Conservation (phyloP, 139 green algal species). For the Coccomyxa sp. region DNA sequence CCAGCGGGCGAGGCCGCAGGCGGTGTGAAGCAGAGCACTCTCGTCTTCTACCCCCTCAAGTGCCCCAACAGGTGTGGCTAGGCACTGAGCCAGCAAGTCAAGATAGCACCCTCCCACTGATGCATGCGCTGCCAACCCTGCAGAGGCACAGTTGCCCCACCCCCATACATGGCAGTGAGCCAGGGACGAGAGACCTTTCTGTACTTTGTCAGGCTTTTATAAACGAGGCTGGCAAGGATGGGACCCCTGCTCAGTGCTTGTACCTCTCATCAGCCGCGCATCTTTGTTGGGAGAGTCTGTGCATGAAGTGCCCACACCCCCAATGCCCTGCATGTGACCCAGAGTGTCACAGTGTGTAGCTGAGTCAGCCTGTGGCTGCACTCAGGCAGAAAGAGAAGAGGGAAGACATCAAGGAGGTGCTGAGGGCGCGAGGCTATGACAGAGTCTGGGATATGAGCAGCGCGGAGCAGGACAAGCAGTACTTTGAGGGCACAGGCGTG, state of each 20-base stretch:
- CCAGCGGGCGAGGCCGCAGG: constrained; percentile 38
- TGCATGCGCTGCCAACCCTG: too few relatives aligned
- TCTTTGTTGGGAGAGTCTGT: neutral
- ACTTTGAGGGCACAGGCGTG: constrained; percentile 87
- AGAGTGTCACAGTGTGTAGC: neutral
- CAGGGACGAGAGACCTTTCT: too few relatives aligned
- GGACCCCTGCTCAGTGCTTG: neutral
- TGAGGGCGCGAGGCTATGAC: constrained; percentile 48
- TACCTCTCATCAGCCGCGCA: neutral
- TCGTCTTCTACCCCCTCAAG: constrained; percentile 95
- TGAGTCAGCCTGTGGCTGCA: neutral
- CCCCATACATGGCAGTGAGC: neutral
- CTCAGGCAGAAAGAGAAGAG: constrained; percentile 51
- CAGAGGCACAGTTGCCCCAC: too few relatives aligned
- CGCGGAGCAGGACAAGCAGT: constrained; percentile 44
- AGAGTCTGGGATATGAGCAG: constrained; percentile 59
- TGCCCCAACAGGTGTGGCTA: constrained; percentile 69
- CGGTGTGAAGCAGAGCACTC: constrained; percentile 44
- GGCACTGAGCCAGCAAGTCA: too few relatives aligned
- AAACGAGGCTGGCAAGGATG: too few relatives aligned
- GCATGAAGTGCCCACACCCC: neutral
- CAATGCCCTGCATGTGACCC: neutral
- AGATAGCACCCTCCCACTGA: too few relatives aligned
- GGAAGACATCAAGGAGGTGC: constrained; percentile 65
- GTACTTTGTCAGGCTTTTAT: too few relatives aligned